Evolutionary conservation across 176 grass and related monocot species (phyloP), one percentile per base, ranked within the genome.

Genomic region (Eragrostis curvula): DNA sequence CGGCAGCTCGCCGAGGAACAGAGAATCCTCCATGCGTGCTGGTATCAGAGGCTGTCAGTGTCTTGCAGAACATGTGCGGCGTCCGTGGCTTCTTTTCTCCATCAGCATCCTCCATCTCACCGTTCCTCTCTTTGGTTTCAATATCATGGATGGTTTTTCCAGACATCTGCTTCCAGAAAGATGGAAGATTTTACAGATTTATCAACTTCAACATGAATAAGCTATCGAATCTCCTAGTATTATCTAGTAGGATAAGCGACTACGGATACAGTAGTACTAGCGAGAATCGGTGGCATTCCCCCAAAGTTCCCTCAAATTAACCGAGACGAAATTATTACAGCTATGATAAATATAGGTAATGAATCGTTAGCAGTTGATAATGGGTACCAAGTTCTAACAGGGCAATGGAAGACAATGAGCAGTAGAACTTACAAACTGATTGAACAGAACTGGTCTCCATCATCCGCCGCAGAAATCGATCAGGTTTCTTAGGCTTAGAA

Each of bases 21-120:
- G 96, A 99, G 80, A 99, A 99, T 14, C 96, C 96, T 66, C 96
- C 96, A 53, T 99, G 96, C 0, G 93, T 99, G 77, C 96, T 99
- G 6, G 96, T 99, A 84, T 99, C 96, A 30, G 96, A 99, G 59
- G 96, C 93, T 40, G 96, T 99, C 15, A 99, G 85, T 0, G 93
- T 99, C 81, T 99, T 99, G 86, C 96, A 99, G 87, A 99, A 99
- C 96, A 99, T 99, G 66, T 99, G 96, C 0, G 83, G 85, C 28
- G 87, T 90, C 0, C 72, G 25, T 5, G 87, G 27, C 51, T 88
- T 93, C 57, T 58, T 91, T 6, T 88, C 84, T 44, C 32, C 87
- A 68, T 90, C 87, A 21, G 59, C n/a, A 52, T 81, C 91, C 24
- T 88, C 96, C 50, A 36, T 70, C 61, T 75, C 91, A 24, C 6